phyloP scores from a whole-genome alignment of 1,284 basidiomycete genomes.

The Microbotryum intermedium region DNA sequence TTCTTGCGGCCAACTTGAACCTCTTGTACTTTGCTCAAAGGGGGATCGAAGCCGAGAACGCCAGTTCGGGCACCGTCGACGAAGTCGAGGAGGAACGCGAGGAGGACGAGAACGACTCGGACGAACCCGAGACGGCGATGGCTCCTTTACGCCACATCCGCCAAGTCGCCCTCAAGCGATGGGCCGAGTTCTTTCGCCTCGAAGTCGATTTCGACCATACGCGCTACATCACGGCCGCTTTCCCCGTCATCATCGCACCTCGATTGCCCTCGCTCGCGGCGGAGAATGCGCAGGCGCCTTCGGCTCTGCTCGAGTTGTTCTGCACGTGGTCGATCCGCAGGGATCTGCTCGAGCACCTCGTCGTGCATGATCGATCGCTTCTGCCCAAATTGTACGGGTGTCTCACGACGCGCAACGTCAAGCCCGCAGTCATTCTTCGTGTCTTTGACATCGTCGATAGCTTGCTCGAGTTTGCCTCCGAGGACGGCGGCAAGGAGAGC shows the following conservation, averaged over 20 bases:
- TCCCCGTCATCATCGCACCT: constrained; percentile 68
- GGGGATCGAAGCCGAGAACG: constrained; percentile 40
- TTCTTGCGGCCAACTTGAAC: constrained; percentile 60
- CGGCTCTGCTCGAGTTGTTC: constrained; percentile 79
- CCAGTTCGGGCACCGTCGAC: constrained; percentile 35
- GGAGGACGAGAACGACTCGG: constrained; percentile 41
- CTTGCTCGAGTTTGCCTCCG: constrained; percentile 51
- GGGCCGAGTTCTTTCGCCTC: constrained; percentile 78
- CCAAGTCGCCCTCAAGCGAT: constrained; percentile 72
- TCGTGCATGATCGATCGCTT: constrained; percentile 58
- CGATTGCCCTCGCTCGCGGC: constrained; percentile 63
- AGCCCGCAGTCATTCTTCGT: constrained; percentile 67
- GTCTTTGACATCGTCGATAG: constrained; percentile 82
- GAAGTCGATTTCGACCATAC: constrained; percentile 60
- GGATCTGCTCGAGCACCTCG: constrained; percentile 56
- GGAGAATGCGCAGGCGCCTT: constrained; percentile 89
- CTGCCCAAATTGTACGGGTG: constrained; percentile 74
- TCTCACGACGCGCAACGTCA: constrained; percentile 73
- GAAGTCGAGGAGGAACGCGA: constrained; percentile 40
- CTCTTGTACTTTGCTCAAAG: constrained; percentile 58
- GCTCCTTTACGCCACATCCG: constrained; percentile 55
- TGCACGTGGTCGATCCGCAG: constrained; percentile 61
- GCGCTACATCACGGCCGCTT: constrained; percentile 60
- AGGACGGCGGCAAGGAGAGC: constrained; percentile 40
- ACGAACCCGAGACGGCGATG: constrained; percentile 23